phyloP scores from a whole-genome alignment of 495 filamentous ascomycete species.

The Daldinia caldariorum region DNA sequence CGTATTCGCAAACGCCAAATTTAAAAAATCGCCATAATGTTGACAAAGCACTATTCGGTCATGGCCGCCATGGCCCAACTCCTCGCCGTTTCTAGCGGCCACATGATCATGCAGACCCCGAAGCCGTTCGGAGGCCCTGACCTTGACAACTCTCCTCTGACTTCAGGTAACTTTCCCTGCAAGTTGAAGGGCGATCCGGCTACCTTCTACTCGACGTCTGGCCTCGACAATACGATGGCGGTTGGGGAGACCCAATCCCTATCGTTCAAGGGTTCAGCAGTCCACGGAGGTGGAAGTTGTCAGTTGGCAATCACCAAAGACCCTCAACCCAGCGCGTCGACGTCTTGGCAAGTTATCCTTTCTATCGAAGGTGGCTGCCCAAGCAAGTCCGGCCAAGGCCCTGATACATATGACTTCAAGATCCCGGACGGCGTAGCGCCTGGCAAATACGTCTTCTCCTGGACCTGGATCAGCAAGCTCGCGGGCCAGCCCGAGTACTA shows the following conservation, averaged over 20 bases:
- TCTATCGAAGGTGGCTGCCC: conserved; percentile 87
- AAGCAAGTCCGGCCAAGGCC: conserved; percentile 55
- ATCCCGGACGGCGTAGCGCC: conserved; percentile 66
- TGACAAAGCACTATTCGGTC: conserved; percentile 3
- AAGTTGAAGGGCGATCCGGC: conserved; percentile 57
- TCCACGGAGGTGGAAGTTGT: conserved; percentile 88
- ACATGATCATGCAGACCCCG: conserved; percentile 77
- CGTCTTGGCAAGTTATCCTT: conserved; percentile 80
- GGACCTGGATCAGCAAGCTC: conserved; percentile 59
- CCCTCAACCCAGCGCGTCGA: conserved; percentile 62
- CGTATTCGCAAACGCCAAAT: background rate
- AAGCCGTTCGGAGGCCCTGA: conserved; percentile 68
- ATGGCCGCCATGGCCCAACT: conserved; percentile 47
- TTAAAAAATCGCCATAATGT: conserved; percentile 8
- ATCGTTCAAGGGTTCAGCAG: conserved; percentile 68
- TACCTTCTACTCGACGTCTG: conserved; percentile 53
- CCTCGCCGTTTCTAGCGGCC: conserved; percentile 65
- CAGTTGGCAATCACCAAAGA: conserved; percentile 87
- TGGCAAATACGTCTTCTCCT: conserved; percentile 73
- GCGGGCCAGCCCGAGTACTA: conserved; percentile 64
- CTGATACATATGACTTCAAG: conserved; percentile 62
- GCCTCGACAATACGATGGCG: conserved; percentile 58
- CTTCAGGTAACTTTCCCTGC: conserved; percentile 82
- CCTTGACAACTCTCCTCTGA: conserved; percentile 64
- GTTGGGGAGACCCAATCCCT: conserved; percentile 65